Base-by-base conservation (phyloP, 2,329 filamentous ascomycete species). In the Pestalotiopsis sp. region DNA sequence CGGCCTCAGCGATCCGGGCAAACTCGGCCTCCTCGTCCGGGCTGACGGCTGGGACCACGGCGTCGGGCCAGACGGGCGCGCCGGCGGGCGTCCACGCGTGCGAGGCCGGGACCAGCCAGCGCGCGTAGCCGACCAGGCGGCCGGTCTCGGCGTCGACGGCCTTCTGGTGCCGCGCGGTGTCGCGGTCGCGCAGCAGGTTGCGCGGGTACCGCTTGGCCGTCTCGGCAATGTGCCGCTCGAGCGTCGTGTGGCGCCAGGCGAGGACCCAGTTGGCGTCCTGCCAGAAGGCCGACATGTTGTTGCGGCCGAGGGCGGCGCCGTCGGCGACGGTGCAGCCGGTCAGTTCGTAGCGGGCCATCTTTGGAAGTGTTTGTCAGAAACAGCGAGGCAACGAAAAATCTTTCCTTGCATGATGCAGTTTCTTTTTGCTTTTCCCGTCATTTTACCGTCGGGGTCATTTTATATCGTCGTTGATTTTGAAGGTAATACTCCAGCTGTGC, bases 211-310 rank as follows among this genome's bases (percentile, higher is more conserved):
- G 72, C 68, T 73, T 72, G 59, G 72, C 57, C 38, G 70, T 17
- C 66, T 73, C 69, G 20, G 63, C 52, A 20, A 73, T 39, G 58
- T 74, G 72, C 57, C 73, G 70, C 31, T 72, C 72, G 27, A 73
- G 70, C 31, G 71, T 71, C 23, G 70, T 69, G 67, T 73, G 67
- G 52, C 65, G 69, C 72, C 73, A 74, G 11, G 67, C 66, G n/a
- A 71, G 58, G 49, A 66, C 65, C 68, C 69, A 73, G 58, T 73
- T 65, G 31, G 68, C 63, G 52, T 73, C 65, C 57, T 63, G 67
- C 70, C 69, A 73, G 57, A 73, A 72, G 38, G 70, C 72, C 61
- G 72, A 45, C 52, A 72, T 68, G 66, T 72, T 73, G 23, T 73
- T 72, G 60, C 57, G 61, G 57, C 65, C 66, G 60, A 73, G 68